A percentile compares a stretch with the other conserved stretches of the same genome.
phyloP scores from a whole-genome alignment of 192 early-diverging fungal genomes.

The Podila verticillata region DNA sequence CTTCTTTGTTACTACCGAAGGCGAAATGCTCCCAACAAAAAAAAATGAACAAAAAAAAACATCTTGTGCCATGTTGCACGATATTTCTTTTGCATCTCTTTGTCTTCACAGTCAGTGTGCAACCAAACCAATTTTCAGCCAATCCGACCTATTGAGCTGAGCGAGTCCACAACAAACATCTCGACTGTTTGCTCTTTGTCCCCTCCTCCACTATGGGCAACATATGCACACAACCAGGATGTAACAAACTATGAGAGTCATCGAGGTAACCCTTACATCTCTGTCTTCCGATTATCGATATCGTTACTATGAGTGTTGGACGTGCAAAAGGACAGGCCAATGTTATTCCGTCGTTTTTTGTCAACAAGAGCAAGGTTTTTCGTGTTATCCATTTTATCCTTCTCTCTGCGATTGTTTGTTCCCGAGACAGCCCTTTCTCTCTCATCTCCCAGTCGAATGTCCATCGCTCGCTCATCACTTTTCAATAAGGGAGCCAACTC shows the following conservation, averaged over 20 bases:
- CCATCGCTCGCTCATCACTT: too few relatives aligned
- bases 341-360: background rate
- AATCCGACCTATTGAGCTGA: background rate
- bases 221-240: background rate
- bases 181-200: background rate
- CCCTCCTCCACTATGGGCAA: background rate
- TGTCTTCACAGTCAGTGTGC: too few relatives aligned
- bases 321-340: background rate
- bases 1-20: too few relatives aligned
- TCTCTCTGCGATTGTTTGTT: too few relatives aligned
- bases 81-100: background rate
- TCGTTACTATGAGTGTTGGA: background rate
- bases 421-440: too few relatives aligned
- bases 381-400: too few relatives aligned
- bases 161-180: too few relatives aligned
- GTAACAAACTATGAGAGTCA: background rate
- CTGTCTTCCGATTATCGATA: slow-evolving; percentile 4
- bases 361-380: background rate
- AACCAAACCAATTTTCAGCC: background rate
- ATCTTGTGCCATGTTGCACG: background rate
- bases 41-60: background rate
- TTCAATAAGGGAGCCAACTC: too few relatives aligned
- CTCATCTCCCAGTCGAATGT: too few relatives aligned
- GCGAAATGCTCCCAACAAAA: background rate
- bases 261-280: background rate